Evolutionary conservation across 371 early-diverging fungal species (phyloP).

Genomic region (Rhizopus sp.): DNA sequence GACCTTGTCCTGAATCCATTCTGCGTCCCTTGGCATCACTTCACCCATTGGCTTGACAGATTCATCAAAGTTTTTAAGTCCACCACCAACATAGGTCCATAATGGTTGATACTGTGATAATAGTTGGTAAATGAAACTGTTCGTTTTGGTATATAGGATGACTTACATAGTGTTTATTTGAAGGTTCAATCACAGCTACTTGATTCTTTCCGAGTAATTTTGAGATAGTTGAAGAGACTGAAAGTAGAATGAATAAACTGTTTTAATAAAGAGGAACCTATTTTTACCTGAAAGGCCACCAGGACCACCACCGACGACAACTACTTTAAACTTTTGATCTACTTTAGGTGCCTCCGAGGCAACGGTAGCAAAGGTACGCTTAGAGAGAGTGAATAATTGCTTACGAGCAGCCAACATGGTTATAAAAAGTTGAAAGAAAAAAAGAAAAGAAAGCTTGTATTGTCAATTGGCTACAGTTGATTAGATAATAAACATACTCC

Average conservation of each 20-base stretch:
- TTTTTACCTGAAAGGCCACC: conserved; percentile 62
- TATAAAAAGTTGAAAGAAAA: conserved; percentile 6
- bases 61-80: conserved; percentile 77
- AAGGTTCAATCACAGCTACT: conserved; percentile 84
- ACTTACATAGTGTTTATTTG: conserved; percentile 74
- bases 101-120: conserved; percentile 78
- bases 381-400: conserved; percentile 20
- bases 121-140: conserved; percentile 3
- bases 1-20: conserved; percentile 79
- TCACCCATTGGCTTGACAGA: conserved; percentile 68
- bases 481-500: background rate
- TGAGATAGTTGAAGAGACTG: conserved; percentile 65
- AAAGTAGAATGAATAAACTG: background rate
- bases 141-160: background rate
- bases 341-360: conserved; percentile 19
- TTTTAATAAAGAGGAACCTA: background rate
- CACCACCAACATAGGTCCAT: conserved; percentile 90
- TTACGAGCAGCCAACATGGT: conserved; percentile 30
- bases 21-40: conserved; percentile 71
- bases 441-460: conserved; percentile 4
- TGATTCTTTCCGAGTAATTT: conserved; percentile 65
- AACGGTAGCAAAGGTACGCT: conserved; percentile 38
- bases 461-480: background rate
- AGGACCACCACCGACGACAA: conserved; percentile 70
- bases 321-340: conserved; percentile 59